phyloP scores from a whole-genome alignment of 2,329 filamentous ascomycete species.

The Aspergillus sp. region DNA sequence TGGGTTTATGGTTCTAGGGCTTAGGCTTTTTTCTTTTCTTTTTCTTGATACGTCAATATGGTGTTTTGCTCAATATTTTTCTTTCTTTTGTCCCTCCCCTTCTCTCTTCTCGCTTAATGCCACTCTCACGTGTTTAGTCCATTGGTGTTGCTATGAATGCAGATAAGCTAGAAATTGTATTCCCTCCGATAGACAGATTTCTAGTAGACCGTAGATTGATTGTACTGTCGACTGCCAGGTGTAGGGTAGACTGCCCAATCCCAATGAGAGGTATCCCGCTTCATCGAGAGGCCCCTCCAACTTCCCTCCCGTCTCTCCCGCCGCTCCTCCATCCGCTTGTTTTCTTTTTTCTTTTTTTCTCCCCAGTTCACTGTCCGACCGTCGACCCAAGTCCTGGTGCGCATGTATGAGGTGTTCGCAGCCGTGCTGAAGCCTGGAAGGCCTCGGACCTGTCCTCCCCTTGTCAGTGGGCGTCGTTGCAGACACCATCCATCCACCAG shows the following conservation, averaged over 20 bases:
- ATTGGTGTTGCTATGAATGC: neutral
- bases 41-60: neutral
- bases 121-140: neutral
- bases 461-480: too few relatives aligned
- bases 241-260: too few relatives aligned
- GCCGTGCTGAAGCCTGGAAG: neutral
- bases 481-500: neutral
- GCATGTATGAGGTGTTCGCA: neutral
- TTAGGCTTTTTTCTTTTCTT: neutral
- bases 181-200: neutral
- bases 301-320: neutral
- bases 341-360: neutral
- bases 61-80: neutral
- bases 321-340: neutral
- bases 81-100: neutral
- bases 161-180: constrained; percentile 7
- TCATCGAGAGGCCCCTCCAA: neutral
- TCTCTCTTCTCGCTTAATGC: neutral
- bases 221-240: neutral
- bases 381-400: too few relatives aligned
- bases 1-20: neutral
- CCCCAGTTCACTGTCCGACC: too few relatives aligned
- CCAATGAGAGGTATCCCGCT: neutral
- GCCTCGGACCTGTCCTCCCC: too few relatives aligned
- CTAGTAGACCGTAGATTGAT: neutral